Evolutionary conservation across 345 rosid species (phyloP), one percentile per base, ranked within the genome.

Genomic region (Microcos paniculata): DNA sequence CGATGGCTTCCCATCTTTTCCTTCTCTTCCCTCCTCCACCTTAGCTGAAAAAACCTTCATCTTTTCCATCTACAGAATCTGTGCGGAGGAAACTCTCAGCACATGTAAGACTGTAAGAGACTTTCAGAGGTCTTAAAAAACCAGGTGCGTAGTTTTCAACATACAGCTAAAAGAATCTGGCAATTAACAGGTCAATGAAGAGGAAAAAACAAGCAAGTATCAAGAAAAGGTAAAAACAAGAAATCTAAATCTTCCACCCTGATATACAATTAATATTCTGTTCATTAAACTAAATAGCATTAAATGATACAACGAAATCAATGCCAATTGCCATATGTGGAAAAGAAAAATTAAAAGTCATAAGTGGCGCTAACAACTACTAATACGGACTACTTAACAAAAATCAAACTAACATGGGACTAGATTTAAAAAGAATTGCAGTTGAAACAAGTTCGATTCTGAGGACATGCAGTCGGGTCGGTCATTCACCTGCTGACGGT

Each of bases 21-120:
- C 99, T 80, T 88, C 87, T 48, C 70, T 89, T 42, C 94, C 99
- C 46, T 90, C 96, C 83, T 87, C 94, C 23, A 93, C 97, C 79
- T 88, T 74, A 64, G 77, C 94, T 18, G 96, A 80, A 74, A 96
- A 96, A 53, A 71, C 43, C 92, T 88, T 87, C 97, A 91, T 89
- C 71, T 62, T 80, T 67, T 55, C 45, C 31, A 57, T 14, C 5
- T 51, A 31, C 58, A 30, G 35, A 62, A 65, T 67, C 81, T 80
- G 78, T 48, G 74, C 58, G 77, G 28, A 56, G 71, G 19, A 52
- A 64, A 56, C 43, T 40, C 53, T 57, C 21, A n/a, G 49, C 10
- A 58, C 15, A 8, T 21, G 21, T 13, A 14, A 33, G 7, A 46
- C 23, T 21, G 21, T 13, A 14, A 33, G 7, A 46, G 38, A 46